Conservation (phyloP, 2,329 filamentous ascomycete genomes). For the Sclerotinia subarctica region DNA sequence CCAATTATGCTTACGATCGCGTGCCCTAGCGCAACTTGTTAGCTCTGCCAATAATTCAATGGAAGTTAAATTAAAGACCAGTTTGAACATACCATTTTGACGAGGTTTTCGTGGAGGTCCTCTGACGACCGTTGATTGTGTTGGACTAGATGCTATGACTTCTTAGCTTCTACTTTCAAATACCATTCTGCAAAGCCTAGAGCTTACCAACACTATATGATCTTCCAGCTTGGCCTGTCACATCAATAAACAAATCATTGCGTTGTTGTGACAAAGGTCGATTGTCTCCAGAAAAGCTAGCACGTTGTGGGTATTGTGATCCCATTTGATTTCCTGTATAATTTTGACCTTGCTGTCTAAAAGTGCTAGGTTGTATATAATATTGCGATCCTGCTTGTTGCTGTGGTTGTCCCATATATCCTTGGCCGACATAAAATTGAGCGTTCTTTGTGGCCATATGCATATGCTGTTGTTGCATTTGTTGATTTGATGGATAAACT, state of each 20-base stretch:
- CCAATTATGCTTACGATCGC: slow-evolving; percentile 52
- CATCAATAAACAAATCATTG: slow-evolving; percentile 22
- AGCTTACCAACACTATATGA: slow-evolving; percentile 35
- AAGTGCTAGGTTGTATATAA: slow-evolving; percentile 32
- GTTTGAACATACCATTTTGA: slow-evolving; percentile 54
- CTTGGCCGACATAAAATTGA: slow-evolving; percentile 33
- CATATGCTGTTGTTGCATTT: slow-evolving; percentile 25
- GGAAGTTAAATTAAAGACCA: background rate
- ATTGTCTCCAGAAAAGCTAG: slow-evolving; percentile 27
- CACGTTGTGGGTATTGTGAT: slow-evolving; percentile 28
- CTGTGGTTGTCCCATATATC: slow-evolving; percentile 29
- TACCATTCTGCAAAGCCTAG: background rate
- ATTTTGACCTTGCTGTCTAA: slow-evolving; percentile 28
- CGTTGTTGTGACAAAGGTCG: slow-evolving; percentile 25
- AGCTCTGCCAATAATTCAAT: background rate
- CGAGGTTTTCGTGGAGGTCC: slow-evolving; percentile 56
- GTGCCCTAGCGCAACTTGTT: slow-evolving; percentile 57
- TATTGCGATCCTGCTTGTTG: slow-evolving; percentile 30
- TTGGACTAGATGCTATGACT: slow-evolving; percentile 36
- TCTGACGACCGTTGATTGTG: slow-evolving; percentile 46
- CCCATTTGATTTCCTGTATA: slow-evolving; percentile 25
- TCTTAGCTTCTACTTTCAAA: slow-evolving; percentile 17
- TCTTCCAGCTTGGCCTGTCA: slow-evolving; percentile 19
- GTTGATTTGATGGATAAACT: slow-evolving; percentile 29
- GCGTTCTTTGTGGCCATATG: slow-evolving; percentile 20